Evolutionary conservation across 2,329 filamentous ascomycete species (phyloP), one percentile per base, ranked within the genome.

Genomic region (Penicillium sp.): DNA sequence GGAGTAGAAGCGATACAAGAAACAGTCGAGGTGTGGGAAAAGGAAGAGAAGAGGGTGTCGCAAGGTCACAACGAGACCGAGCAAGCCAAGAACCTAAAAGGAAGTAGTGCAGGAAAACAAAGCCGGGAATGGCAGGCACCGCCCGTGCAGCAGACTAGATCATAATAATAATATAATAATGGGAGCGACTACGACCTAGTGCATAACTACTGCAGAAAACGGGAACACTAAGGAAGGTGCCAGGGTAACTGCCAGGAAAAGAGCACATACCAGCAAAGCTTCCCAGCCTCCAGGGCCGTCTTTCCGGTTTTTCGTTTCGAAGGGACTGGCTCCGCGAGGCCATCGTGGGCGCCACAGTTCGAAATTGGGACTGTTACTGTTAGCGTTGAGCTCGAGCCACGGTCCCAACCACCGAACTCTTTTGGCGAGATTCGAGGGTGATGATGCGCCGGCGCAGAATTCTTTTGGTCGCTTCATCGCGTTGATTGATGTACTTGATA

Each of bases 81-180:
- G 54, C 19, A 22, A 37, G 14, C 16, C 33, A 36, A 40, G 50
- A 36, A 41, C 13, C 19, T 36, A 31, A 36, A 31, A 43, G 36
- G 31, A 43, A 41, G 56, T 49, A 43, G 44, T 24, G 35, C 27
- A 54, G 43, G 44, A 49, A 41, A 58, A 41, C 41, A 53, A 53
- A 59, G 54, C 47, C 19, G 24, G 41, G 47, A 53, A 55, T 18
- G 52, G 56, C 36, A 59, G 56, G 59, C 39, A 54, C 56, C 50
- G 24, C 24, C 24, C 24, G 43, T 53, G 35, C 40, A 47, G 35
- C 19, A 43, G 22, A 37, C 49, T 36, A 46, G 41, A 33, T 44
- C 24, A 22, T 43, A 10, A 41, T 18, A 41, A 41, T 10, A 41
- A 22, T 22, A 41, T 41, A 22, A 41, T 35, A 22, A 51, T 51